Evolutionary conservation across 2,329 filamentous ascomycete genomes (phyloP).

Genomic region (Colletotrichum sp.): DNA sequence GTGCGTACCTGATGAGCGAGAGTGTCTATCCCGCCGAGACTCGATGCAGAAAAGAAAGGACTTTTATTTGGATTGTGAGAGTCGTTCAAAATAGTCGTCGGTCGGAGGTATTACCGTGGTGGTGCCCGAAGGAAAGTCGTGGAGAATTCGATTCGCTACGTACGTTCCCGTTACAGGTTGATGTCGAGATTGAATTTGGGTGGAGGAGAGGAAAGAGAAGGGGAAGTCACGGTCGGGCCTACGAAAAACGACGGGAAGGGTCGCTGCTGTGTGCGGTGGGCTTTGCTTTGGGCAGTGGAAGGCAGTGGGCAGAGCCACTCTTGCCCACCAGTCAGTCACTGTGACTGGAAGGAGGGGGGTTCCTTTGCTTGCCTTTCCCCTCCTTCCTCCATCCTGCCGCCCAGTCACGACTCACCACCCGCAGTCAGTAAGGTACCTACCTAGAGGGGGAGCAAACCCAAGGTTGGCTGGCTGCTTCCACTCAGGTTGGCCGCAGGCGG

Average conservation of each 20-base stretch:
- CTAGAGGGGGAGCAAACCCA: not conserved
- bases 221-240: conserved; percentile 23
- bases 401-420: not conserved
- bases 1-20: conserved; percentile 5
- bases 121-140: conserved; percentile 9
- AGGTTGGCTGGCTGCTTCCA: not conserved
- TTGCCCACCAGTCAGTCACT: not conserved
- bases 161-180: conserved; percentile 18
- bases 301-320: not conserved
- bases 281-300: not conserved
- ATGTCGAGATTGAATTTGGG: conserved; percentile 26
- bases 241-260: conserved; percentile 29
- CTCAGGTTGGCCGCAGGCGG: not conserved
- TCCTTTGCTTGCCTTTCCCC: not conserved
- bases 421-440: not conserved
- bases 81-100: conserved; percentile 1
- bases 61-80: not conserved
- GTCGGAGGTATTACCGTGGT: not conserved
- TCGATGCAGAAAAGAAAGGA: not conserved
- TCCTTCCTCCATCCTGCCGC: not conserved
- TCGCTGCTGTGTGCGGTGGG: not conserved
- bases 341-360: not conserved
- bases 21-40: not conserved
- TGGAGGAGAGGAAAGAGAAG: conserved; percentile 22
- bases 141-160: conserved; percentile 15